Conservation (phyloP, 345 rosid species). For the Luvunga scandens region DNA sequence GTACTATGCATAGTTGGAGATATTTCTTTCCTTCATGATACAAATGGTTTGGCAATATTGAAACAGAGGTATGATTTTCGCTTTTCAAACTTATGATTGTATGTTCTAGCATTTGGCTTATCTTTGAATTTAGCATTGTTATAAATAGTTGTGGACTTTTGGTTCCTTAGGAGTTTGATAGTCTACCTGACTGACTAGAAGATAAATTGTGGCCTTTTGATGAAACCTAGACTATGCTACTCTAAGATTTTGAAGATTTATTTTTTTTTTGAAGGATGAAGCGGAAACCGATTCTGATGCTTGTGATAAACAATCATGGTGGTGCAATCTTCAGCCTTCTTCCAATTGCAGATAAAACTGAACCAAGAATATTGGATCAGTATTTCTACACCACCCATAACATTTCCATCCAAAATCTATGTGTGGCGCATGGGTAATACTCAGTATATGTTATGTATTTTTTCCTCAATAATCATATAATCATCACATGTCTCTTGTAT, state of each 20-base stretch:
- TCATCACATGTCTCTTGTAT: neutral
- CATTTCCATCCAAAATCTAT: slow-evolving; percentile 67
- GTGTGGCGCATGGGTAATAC: slow-evolving; percentile 84
- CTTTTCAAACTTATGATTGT: slow-evolving; percentile 2
- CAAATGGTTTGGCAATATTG: slow-evolving; percentile 85
- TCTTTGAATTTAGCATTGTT: neutral
- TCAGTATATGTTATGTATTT: neutral
- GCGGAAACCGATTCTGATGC: slow-evolving; percentile 79
- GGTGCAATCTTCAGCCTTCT: slow-evolving; percentile 98
- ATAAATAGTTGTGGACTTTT: neutral
- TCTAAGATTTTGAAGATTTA: slow-evolving; percentile 11
- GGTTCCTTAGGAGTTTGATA: neutral
- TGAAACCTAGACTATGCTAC: slow-evolving; percentile 1
- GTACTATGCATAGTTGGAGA: slow-evolving; percentile 83
- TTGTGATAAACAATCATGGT: slow-evolving; percentile 91
- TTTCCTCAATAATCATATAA: neutral
- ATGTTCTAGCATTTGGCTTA: slow-evolving; percentile 5
- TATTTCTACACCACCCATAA: slow-evolving; percentile 86
- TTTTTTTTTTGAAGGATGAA: slow-evolving; percentile 44
- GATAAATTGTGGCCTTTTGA: neutral
- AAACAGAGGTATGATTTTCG: slow-evolving; percentile 55
- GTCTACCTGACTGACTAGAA: neutral
- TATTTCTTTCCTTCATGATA: slow-evolving; percentile 93
- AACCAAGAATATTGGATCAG: slow-evolving; percentile 57
- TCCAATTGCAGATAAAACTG: slow-evolving; percentile 77